Evolutionary conservation across 2,329 filamentous ascomycete genomes (phyloP), one percentile per base, ranked within the genome.

Genomic region (Trichoderma sp.): DNA sequence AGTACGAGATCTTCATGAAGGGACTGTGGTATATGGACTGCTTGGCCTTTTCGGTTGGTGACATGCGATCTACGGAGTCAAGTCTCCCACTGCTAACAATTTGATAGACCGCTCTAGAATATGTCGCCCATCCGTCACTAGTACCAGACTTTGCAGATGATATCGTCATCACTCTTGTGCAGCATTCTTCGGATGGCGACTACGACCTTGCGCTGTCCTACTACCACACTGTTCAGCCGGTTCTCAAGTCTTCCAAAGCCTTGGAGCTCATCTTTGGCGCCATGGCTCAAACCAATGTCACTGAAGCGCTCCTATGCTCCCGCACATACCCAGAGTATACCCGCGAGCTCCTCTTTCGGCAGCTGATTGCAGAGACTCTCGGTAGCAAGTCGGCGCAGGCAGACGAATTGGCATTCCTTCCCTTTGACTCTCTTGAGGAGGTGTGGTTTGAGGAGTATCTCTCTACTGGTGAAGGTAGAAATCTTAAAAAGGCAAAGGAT

Each of bases 71-170:
- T 46, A 1, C 28, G 13, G 18, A 28, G 39, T 16, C n/a, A 37
- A 5, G 14, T 5, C 5, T 21, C 26, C 10, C 13, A 34, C 2
- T 4, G 11, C 51, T 64, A 64, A 68, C 43, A 43, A 14, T 4
- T 11, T 30, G 59, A 30, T 60, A 91, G 86, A 80, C 82, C 71
- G 92, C 93, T 3, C 83, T 96, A 32, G 89, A 93, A 73, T 89
- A 90, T 76, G 86, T 97, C 16, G 90, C 92, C 4, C 90, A 96
- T 74, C 93, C 93, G 0, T 92, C 91, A 1, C 84, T 96, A 5
- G 89, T 90, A 24, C 89, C 91, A 43, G 93, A 93, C 66, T 96
- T 96, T 75, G 87, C 91, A 68, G 92, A 96, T 79, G 91, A 96
- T 70, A 94, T 96, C 64, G 84, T 96, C 73, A 85, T 86, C 30